phyloP scores from a whole-genome alignment of 2,329 filamentous ascomycete species.

The Byssothecium circinans region DNA sequence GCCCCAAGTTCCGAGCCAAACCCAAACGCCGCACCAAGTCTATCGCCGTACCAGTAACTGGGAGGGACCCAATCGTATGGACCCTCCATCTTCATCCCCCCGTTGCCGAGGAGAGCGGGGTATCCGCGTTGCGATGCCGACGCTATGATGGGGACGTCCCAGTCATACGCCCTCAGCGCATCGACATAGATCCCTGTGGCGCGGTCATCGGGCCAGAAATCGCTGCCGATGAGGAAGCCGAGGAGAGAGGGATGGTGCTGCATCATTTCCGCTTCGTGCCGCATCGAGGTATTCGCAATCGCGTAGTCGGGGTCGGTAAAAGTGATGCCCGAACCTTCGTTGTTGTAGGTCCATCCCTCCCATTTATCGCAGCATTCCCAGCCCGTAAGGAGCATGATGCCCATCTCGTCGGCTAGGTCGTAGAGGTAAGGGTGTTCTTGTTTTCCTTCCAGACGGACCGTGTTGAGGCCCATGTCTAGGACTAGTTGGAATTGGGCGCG shows the following conservation, averaged over 20 bases:
- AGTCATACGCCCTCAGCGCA: slow-evolving; percentile 55
- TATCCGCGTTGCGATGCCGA: slow-evolving; percentile 60
- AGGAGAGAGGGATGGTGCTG: slow-evolving; percentile 63
- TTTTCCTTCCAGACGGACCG: slow-evolving; percentile 65
- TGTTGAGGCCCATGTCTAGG: slow-evolving; percentile 65
- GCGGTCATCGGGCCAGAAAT: slow-evolving; percentile 63
- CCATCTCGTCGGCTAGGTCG: slow-evolving; percentile 59
- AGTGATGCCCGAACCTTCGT: slow-evolving; percentile 49
- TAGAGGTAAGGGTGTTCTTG: slow-evolving; percentile 65
- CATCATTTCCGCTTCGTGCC: slow-evolving; percentile 62
- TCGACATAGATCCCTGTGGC: slow-evolving; percentile 58
- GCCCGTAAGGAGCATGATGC: slow-evolving; percentile 63
- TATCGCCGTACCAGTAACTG: slow-evolving; percentile 63
- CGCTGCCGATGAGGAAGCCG: slow-evolving; percentile 62
- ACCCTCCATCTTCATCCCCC: slow-evolving; percentile 67
- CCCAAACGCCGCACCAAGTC: slow-evolving; percentile 61
- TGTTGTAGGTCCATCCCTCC: slow-evolving; percentile 65
- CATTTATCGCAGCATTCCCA: slow-evolving; percentile 72
- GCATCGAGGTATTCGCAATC: slow-evolving; percentile 58
- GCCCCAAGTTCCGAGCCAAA: slow-evolving; percentile 65
- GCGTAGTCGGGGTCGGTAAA: slow-evolving; percentile 60
- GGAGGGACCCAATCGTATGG: slow-evolving; percentile 69
- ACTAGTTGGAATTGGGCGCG: slow-evolving; percentile 55
- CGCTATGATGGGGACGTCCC: slow-evolving; percentile 60
- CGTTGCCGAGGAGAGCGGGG: slow-evolving; percentile 55